Percentiles rank a stretch among this genome's conserved stretches.
phyloP scores from a whole-genome alignment of 2,329 filamentous ascomycete genomes.

The Aspergillus amoenus region DNA sequence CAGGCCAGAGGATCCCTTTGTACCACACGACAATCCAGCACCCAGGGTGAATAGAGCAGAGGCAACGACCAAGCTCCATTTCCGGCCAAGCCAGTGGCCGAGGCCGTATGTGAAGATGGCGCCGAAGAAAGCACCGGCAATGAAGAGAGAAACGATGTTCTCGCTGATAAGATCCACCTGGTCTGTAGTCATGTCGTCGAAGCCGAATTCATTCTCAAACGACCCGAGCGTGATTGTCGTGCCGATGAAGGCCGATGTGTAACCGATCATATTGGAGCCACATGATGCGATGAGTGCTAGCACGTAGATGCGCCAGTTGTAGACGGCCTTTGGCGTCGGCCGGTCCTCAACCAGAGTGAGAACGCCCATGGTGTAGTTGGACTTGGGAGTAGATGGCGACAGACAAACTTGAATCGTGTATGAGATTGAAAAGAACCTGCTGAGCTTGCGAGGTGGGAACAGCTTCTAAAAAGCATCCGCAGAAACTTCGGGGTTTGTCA shows the following conservation, averaged over 20 bases:
- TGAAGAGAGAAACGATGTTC: conserved; percentile 79
- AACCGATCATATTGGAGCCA: conserved; percentile 60
- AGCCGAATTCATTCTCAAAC: conserved; percentile 68
- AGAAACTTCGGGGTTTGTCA: conserved; percentile 18
- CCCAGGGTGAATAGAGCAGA: conserved; percentile 66
- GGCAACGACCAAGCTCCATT: conserved; percentile 63
- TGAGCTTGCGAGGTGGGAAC: conserved; percentile 6
- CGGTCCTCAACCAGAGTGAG: conserved; percentile 45
- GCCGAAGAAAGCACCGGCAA: conserved; percentile 82
- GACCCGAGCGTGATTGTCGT: conserved; percentile 70
- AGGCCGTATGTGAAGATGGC: conserved; percentile 66
- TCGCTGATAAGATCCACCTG: conserved; percentile 57
- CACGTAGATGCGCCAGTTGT: conserved; percentile 61
- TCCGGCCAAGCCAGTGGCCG: conserved; percentile 67
- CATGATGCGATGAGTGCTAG: conserved; percentile 56
- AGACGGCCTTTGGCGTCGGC: conserved; percentile 57
- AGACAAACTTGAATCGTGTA: neutral
- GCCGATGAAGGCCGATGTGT: conserved; percentile 75
- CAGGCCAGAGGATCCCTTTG: conserved; percentile 60
- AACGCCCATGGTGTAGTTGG: conserved; percentile 29
- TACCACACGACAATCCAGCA: conserved; percentile 70
- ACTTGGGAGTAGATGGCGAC: neutral
- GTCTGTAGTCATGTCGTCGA: conserved; percentile 47
- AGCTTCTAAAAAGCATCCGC: conserved; percentile 14
- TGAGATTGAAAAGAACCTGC: neutral